Conservation (phyloP, 2,329 filamentous ascomycete genomes). For the Cladophialophora carrionii region DNA sequence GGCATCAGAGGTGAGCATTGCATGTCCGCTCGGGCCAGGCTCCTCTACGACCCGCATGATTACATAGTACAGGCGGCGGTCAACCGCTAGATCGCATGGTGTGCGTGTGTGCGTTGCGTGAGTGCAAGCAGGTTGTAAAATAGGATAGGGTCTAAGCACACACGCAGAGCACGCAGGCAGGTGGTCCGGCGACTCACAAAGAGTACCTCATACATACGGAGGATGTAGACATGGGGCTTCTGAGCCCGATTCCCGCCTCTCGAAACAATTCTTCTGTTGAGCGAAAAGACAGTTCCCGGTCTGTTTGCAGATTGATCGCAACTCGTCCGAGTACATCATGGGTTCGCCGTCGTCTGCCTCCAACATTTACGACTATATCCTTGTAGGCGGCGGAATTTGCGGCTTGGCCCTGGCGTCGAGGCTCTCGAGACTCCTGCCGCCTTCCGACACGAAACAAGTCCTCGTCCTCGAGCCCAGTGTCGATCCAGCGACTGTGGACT, state of each 20-base stretch:
- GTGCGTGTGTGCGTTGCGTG: too few species aligned
- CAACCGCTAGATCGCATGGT: background rate
- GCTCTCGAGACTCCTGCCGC: constrained; percentile 23
- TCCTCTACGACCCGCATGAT: too few species aligned
- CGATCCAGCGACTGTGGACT: constrained; percentile 9
- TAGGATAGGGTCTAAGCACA: background rate
- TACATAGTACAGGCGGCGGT: background rate
- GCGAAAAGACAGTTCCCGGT: background rate
- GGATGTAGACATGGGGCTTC: too few species aligned
- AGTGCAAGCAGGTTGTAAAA: background rate
- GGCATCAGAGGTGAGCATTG: too few species aligned
- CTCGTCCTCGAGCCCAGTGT: constrained; percentile 30
- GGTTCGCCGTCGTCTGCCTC: background rate
- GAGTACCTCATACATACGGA: background rate
- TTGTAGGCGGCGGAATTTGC: constrained; percentile 31
- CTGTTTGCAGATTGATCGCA: background rate
- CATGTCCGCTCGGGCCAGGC: too few species aligned
- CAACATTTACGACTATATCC: constrained; percentile 29
- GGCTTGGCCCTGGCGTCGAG: constrained; percentile 29
- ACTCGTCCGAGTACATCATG: background rate
- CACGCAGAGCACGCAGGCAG: background rate
- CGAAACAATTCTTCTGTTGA: too few species aligned
- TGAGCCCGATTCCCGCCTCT: too few species aligned
- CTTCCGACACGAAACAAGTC: constrained; percentile 14
- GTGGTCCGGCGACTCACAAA: background rate